Evolutionary conservation across 257 asterid genomes (phyloP).

Genomic region (Nicotiana knightiana): DNA sequence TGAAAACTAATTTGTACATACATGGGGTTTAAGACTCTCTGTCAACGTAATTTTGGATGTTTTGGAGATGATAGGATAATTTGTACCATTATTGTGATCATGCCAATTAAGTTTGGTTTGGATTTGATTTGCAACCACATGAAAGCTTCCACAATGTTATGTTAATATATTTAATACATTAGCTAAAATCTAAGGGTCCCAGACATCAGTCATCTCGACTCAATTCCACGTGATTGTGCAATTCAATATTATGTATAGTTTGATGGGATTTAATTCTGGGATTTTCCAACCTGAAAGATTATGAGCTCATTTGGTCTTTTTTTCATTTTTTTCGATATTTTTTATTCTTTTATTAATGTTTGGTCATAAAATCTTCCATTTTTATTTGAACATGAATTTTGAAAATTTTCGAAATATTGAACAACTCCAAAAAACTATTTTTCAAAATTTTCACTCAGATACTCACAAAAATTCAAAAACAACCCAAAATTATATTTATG

Average conservation of each 20-base stretch:
- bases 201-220: background rate
- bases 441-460: no score
- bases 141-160: background rate
- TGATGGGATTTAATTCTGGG: background rate
- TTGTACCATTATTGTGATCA: constrained; percentile 10
- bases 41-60: constrained; percentile 6
- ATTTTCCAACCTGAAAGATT: background rate
- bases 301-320: no score
- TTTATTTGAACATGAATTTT: no score
- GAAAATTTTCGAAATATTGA: no score
- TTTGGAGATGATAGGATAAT: constrained; percentile 21
- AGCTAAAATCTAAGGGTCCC: constrained; percentile 11
- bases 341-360: no score
- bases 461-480: no score
- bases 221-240: background rate
- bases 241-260: background rate
- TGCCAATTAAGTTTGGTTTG: background rate
- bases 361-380: no score
- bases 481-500: no score
- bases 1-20: constrained; percentile 10
- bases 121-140: constrained; percentile 12
- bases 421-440: no score
- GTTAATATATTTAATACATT: constrained; percentile 11
- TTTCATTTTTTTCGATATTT: no score
- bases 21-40: background rate